Percentiles rank a stretch among this genome's conserved stretches.
Conservation (phyloP, 441 rosid species). For the Capsella rubella region DNA sequence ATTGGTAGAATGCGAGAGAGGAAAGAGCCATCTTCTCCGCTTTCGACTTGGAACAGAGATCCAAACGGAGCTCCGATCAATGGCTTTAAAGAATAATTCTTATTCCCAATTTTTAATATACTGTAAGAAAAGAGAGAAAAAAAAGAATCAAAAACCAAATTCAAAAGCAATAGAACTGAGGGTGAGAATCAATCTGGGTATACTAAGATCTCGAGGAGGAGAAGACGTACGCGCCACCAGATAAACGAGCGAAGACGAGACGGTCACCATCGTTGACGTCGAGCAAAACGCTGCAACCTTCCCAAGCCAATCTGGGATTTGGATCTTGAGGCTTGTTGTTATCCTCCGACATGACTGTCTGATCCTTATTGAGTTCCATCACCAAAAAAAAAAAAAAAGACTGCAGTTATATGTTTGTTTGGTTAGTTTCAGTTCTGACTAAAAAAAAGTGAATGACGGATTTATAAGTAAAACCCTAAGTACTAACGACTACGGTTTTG, state of each 20-base stretch:
- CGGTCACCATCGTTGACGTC: slow-evolving; percentile 95
- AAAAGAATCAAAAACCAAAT: slow-evolving; percentile 6
- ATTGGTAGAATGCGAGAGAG: slow-evolving; percentile 60
- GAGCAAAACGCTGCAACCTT: slow-evolving; percentile 92
- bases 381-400: neutral
- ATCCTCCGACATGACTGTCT: slow-evolving; percentile 43
- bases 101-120: slow-evolving; percentile 75
- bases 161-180: neutral
- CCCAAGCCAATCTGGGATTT: slow-evolving; percentile 73
- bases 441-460: slow-evolving; percentile 4
- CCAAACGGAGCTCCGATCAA: slow-evolving; percentile 87
- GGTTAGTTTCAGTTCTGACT: neutral
- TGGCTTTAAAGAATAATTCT: slow-evolving; percentile 63
- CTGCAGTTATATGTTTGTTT: slow-evolving; percentile 19
- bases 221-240: slow-evolving; percentile 71
- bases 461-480: slow-evolving; percentile 25
- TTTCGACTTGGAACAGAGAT: slow-evolving; percentile 78
- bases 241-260: slow-evolving; percentile 84
- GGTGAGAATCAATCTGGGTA: neutral
- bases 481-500: slow-evolving; percentile 31
- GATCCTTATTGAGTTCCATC: slow-evolving; percentile 37
- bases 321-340: slow-evolving; percentile 42
- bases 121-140: slow-evolving; percentile 29
- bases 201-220: neutral
- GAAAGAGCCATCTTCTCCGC: slow-evolving; percentile 60